Evolutionary conservation across 495 filamentous ascomycete genomes (phyloP).

Genomic region (Penicillium steckii): DNA sequence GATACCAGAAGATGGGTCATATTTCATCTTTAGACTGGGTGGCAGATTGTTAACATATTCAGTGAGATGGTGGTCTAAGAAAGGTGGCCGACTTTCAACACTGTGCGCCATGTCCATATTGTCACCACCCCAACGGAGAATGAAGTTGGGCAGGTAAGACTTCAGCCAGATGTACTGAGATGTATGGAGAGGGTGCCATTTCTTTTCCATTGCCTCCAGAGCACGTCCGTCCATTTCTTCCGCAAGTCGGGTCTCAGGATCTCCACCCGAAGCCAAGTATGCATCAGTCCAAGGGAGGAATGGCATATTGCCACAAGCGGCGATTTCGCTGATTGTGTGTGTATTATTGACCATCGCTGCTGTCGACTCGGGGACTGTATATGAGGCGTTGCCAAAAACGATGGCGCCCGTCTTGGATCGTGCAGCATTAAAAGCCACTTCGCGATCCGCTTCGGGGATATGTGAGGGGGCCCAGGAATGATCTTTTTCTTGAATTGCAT

Average conservation of each 20-base stretch:
- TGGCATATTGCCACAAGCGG: background rate
- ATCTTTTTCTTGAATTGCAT: slow-evolving; percentile 47
- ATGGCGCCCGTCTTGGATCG: background rate
- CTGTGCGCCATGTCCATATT: slow-evolving; percentile 52
- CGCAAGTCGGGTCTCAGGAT: slow-evolving; percentile 1
- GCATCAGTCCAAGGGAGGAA: slow-evolving; percentile 8
- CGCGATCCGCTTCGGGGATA: slow-evolving; percentile 6
- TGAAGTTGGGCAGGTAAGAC: slow-evolving; percentile 35
- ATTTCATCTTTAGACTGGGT: slow-evolving; percentile 45
- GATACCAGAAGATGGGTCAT: background rate
- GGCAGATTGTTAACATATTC: slow-evolving; percentile 49
- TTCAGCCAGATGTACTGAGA: slow-evolving; percentile 44
- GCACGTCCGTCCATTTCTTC: slow-evolving; percentile 21
- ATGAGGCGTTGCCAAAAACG: background rate
- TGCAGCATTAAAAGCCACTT: slow-evolving; percentile 6
- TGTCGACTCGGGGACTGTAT: background rate
- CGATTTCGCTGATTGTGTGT: background rate
- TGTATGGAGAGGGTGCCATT: slow-evolving; percentile 53
- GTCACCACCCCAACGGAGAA: slow-evolving; percentile 48
- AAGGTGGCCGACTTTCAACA: slow-evolving; percentile 47
- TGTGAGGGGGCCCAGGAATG: slow-evolving; percentile 26
- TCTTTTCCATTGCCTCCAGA: slow-evolving; percentile 23
- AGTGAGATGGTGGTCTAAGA: slow-evolving; percentile 51
- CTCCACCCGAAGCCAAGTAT: background rate
- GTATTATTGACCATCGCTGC: background rate